Percentiles rank a stretch among this genome's conserved stretches.
Evolutionary conservation across 208 protist genomes (phyloP).

Genomic region (Strigomonas culicis): DNA sequence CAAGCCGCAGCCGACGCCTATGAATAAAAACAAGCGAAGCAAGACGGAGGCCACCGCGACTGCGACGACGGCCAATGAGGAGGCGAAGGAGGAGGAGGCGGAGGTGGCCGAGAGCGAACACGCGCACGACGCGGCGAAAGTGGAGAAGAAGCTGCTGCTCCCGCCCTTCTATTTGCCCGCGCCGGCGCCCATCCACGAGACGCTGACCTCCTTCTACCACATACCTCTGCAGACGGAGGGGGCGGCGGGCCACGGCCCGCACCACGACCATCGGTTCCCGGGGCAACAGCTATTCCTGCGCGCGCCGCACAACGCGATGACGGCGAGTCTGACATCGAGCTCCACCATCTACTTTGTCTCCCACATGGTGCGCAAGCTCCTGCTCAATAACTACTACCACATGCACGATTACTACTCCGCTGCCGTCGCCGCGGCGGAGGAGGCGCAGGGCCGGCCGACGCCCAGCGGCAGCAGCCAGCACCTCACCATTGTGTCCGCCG

Average conservation of each 20-base stretch:
- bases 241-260: no score
- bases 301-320: constrained; percentile 56
- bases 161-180: constrained; percentile 64
- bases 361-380: constrained; percentile 36
- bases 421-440: background rate
- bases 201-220: constrained; percentile 53
- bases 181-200: constrained; percentile 32
- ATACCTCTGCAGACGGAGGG: constrained; percentile 1
- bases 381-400: constrained; percentile 57
- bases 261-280: constrained; percentile 33
- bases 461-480: background rate
- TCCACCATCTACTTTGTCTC: constrained; percentile 70
- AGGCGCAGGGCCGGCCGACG: background rate
- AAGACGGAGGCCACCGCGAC: background rate
- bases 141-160: constrained; percentile 14
- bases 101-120: background rate
- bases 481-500: constrained; percentile 57
- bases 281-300: constrained; percentile 57
- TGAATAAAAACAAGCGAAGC: background rate
- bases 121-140: constrained; percentile 4
- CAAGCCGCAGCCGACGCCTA: background rate
- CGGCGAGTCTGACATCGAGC: constrained; percentile 46
- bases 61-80: background rate
- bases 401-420: no score
- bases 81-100: constrained; percentile 9